Evolutionary conservation across 2,329 filamentous ascomycete genomes (phyloP).

Genomic region (Nannizzia gypsea): DNA sequence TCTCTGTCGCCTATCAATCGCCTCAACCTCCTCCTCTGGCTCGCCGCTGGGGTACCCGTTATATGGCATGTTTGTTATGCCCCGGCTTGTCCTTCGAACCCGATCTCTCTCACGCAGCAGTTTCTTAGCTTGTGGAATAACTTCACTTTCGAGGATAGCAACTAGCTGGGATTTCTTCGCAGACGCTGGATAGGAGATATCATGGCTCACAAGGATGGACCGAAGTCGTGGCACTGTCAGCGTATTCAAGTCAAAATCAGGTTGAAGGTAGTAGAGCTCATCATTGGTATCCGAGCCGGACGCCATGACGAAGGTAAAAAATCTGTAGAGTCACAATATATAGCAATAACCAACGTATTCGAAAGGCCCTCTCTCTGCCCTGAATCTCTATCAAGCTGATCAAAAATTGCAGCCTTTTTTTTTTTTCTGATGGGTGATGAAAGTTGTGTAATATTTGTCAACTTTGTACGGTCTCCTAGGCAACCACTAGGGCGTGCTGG

Average conservation of each 20-base stretch:
- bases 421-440: background rate
- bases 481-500: slow-evolving; percentile 20
- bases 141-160: slow-evolving; percentile 65
- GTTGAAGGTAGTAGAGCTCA: slow-evolving; percentile 72
- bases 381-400: background rate
- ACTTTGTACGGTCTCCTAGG: slow-evolving; percentile 25
- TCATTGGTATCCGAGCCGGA: slow-evolving; percentile 22
- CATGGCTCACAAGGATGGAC: slow-evolving; percentile 81
- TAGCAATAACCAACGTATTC: background rate
- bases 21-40: slow-evolving; percentile 46
- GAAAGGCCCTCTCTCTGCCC: no score
- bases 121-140: slow-evolving; percentile 66
- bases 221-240: slow-evolving; percentile 82
- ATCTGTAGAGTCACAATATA: background rate
- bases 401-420: background rate
- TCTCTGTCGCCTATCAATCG: slow-evolving; percentile 39
- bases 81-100: slow-evolving; percentile 74
- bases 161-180: slow-evolving; percentile 88
- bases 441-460: slow-evolving; percentile 2
- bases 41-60: slow-evolving; percentile 56
- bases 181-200: slow-evolving; percentile 70
- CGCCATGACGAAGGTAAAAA: slow-evolving; percentile 20
- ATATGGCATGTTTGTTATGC: slow-evolving; percentile 58
- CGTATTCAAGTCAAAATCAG: slow-evolving; percentile 70
- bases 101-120: slow-evolving; percentile 62